phyloP scores from a whole-genome alignment of 2,329 filamentous ascomycete species.

The Torrubiellomyces zombiae region DNA sequence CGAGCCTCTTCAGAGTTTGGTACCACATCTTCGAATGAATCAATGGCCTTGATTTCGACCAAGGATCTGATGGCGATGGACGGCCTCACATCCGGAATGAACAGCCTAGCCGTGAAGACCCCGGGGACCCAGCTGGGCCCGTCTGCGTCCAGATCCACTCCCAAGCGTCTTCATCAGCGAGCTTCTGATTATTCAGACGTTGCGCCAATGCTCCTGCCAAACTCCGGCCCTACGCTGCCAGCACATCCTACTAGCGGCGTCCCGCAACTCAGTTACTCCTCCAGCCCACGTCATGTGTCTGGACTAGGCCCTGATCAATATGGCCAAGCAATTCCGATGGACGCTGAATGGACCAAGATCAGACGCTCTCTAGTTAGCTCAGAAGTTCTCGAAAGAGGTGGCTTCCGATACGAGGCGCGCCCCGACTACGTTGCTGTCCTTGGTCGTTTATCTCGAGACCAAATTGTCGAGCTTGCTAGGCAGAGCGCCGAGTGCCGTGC shows the following conservation, averaged over 20 bases:
- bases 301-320: conserved; percentile 38
- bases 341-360: conserved; percentile 43
- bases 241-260: conserved; percentile 9
- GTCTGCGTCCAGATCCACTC: conserved; percentile 9
- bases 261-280: conserved; percentile 16
- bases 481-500: conserved; percentile 30
- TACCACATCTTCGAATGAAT: too few relatives aligned
- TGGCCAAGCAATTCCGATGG: conserved; percentile 36
- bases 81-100: conserved; percentile 22
- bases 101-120: too few relatives aligned
- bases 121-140: conserved; percentile 23
- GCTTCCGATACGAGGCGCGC: conserved; percentile 40
- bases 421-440: conserved; percentile 43
- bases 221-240: conserved; percentile 19
- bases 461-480: conserved; percentile 35
- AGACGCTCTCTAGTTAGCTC: conserved; percentile 34
- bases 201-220: too few relatives aligned
- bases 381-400: conserved; percentile 34
- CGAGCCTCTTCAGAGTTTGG: too few relatives aligned
- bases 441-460: conserved; percentile 32
- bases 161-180: conserved; percentile 14
- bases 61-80: conserved; percentile 34
- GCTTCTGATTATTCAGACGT: conserved; percentile 19
- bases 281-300: conserved; percentile 14
- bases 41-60: conserved; percentile 35